A percentile compares a stretch with the other conserved stretches of the same genome.
Conservation (phyloP, 2,329 filamentous ascomycete species). For the Penicillium sp. region DNA sequence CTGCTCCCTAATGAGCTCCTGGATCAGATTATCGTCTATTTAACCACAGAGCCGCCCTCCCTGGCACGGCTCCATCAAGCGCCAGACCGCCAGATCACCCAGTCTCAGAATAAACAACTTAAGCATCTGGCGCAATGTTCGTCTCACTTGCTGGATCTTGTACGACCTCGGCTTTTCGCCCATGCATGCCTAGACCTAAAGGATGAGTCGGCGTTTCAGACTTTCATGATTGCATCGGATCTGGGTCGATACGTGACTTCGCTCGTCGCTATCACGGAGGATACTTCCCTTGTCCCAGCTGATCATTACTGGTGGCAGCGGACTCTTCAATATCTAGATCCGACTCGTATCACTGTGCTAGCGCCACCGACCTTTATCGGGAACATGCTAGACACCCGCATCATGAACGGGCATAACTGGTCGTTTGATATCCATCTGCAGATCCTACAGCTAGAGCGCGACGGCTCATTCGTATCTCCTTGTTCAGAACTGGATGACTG, state of each 20-base stretch:
- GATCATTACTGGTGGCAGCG: constrained; percentile 54
- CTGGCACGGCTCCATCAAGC: constrained; percentile 50
- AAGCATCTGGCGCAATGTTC: constrained; percentile 60
- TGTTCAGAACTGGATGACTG: constrained; percentile 28
- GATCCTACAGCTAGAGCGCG: constrained; percentile 51
- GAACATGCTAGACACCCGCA: constrained; percentile 57
- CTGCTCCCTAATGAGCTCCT: constrained; percentile 63
- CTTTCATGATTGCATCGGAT: constrained; percentile 36
- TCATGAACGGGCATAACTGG: constrained; percentile 62
- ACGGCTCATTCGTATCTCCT: constrained; percentile 17
- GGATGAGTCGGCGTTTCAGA: constrained; percentile 35
- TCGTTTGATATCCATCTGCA: constrained; percentile 65
- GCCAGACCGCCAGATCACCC: constrained; percentile 48
- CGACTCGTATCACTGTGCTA: constrained; percentile 55
- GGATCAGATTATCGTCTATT: constrained; percentile 56
- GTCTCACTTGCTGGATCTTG: constrained; percentile 53
- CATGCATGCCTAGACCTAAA: constrained; percentile 47
- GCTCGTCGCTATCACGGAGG: constrained; percentile 47
- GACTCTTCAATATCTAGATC: constrained; percentile 57
- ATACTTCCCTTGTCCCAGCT: constrained; percentile 39
- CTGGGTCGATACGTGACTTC: constrained; percentile 46
- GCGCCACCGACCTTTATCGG: constrained; percentile 65
- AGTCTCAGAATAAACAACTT: constrained; percentile 42
- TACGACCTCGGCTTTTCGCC: constrained; percentile 59
- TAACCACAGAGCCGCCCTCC: constrained; percentile 54